Conservation (phyloP, 1,139 yeast species). For the Sugiyamaella sp. region DNA sequence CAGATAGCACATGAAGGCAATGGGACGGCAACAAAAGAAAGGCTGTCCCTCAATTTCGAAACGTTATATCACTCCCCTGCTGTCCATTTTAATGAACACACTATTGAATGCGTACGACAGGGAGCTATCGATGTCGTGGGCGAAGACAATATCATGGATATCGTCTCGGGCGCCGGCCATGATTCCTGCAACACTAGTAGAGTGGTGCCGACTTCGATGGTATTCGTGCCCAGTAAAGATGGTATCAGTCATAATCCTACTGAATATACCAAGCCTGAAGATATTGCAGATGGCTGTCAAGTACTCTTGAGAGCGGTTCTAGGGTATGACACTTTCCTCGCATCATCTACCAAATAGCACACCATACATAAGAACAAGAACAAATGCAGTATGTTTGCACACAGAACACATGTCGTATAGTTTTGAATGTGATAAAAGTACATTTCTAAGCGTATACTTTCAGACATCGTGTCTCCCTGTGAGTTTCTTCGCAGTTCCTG, state of each 20-base stretch:
- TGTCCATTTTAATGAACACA: slow-evolving; percentile 16
- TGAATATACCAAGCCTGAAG: slow-evolving; percentile 66
- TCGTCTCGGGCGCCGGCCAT: slow-evolving; percentile 71
- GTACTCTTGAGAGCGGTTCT: slow-evolving; percentile 62
- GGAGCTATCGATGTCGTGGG: slow-evolving; percentile 58
- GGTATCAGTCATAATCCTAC: slow-evolving; percentile 71
- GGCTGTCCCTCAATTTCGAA: slow-evolving; percentile 15
- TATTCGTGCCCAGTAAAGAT: slow-evolving; percentile 69
- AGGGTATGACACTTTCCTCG: slow-evolving; percentile 50
- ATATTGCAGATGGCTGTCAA: slow-evolving; percentile 60
- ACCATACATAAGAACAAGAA: background rate
- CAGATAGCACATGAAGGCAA: slow-evolving; percentile 44
- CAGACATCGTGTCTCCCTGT: slow-evolving; percentile 47
- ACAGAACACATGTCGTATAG: too few relatives aligned
- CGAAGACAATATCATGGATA: slow-evolving; percentile 48
- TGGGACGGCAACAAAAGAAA: slow-evolving; percentile 52
- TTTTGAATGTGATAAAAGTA: too few relatives aligned
- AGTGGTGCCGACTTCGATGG: slow-evolving; percentile 70
- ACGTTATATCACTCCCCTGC: slow-evolving; percentile 18
- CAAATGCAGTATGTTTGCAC: too few relatives aligned
- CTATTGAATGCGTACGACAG: slow-evolving; percentile 56
- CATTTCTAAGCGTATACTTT: slow-evolving; percentile 34
- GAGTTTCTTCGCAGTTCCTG: slow-evolving; percentile 43
- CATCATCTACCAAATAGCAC: background rate
- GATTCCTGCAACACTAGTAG: slow-evolving; percentile 63